Conservation (phyloP, 169 alveolate genomes). For the Plasmodium billcollinsi region DNA sequence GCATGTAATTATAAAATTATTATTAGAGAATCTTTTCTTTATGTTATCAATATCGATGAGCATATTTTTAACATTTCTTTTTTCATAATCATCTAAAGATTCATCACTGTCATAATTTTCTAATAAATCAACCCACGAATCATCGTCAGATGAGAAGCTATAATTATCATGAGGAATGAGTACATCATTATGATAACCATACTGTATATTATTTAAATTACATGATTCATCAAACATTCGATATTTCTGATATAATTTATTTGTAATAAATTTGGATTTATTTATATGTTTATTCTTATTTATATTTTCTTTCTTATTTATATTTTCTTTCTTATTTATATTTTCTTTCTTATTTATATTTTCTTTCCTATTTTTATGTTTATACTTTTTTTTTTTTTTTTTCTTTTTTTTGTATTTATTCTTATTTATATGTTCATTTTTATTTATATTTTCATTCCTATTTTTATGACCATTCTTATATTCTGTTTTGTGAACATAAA, state of each 20-base stretch:
- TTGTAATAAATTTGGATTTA: too few relatives aligned
- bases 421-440: background rate
- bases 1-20: conserved; percentile 69
- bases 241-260: too few relatives aligned
- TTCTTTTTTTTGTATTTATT: background rate
- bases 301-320: too few relatives aligned
- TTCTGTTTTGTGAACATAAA: too few relatives aligned
- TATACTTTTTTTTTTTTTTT: conserved; percentile 11
- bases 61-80: conserved; percentile 56
- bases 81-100: conserved; percentile 64
- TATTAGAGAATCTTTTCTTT: conserved; percentile 42
- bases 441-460: background rate
- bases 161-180: too few relatives aligned
- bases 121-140: conserved; percentile 61
- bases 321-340: too few relatives aligned
- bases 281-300: too few relatives aligned
- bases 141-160: conserved; percentile 58
- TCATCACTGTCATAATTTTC: conserved; percentile 73
- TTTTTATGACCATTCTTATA: too few relatives aligned
- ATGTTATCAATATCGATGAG: conserved; percentile 51
- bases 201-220: too few relatives aligned
- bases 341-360: too few relatives aligned
- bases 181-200: too few relatives aligned
- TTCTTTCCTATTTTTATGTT: background rate
- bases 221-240: too few relatives aligned